Evolutionary conservation across 2,329 filamentous ascomycete species (phyloP).

Genomic region (Trichoderma polysporum): DNA sequence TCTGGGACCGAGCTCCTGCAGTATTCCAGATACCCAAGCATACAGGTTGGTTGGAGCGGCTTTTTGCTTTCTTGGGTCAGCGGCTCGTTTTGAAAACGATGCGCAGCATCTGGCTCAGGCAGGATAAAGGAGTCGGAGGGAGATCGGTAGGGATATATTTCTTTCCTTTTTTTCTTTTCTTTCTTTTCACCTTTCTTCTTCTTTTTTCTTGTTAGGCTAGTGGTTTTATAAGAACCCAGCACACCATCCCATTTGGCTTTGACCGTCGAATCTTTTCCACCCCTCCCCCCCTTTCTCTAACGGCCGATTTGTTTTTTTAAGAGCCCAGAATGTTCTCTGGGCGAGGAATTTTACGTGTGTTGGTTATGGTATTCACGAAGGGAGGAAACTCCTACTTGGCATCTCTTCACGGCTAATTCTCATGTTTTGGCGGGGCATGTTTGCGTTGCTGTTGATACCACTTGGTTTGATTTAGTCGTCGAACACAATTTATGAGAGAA

Average conservation of each 20-base stretch:
- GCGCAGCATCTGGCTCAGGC: slow-evolving; percentile 36
- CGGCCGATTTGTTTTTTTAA: slow-evolving; percentile 6
- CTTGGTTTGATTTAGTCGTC: slow-evolving; percentile 21
- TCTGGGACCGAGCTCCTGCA: slow-evolving; percentile 30
- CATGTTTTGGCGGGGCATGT: slow-evolving; percentile 12
- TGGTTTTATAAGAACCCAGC: background rate
- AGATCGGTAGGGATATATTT: slow-evolving; percentile 21
- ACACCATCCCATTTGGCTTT: background rate
- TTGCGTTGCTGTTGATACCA: slow-evolving; percentile 22
- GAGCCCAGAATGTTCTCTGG: slow-evolving; percentile 14
- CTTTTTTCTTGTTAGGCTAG: background rate
- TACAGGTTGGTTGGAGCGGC: slow-evolving; percentile 37
- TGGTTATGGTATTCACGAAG: slow-evolving; percentile 14
- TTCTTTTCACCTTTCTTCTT: background rate
- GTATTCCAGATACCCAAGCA: slow-evolving; percentile 36
- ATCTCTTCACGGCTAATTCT: slow-evolving; percentile 11
- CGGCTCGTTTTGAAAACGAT: slow-evolving; percentile 32
- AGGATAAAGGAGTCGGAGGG: slow-evolving; percentile 42
- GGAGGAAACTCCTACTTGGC: slow-evolving; percentile 15
- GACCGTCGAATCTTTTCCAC: slow-evolving; percentile 11
- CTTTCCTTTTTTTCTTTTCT: background rate
- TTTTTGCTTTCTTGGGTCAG: slow-evolving; percentile 33
- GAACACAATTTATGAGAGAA: slow-evolving; percentile 16
- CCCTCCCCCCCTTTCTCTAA: slow-evolving; percentile 18
- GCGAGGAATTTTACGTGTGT: background rate